Base-by-base conservation (phyloP, 441 rosid species). In the Raphanus hybrid region DNA sequence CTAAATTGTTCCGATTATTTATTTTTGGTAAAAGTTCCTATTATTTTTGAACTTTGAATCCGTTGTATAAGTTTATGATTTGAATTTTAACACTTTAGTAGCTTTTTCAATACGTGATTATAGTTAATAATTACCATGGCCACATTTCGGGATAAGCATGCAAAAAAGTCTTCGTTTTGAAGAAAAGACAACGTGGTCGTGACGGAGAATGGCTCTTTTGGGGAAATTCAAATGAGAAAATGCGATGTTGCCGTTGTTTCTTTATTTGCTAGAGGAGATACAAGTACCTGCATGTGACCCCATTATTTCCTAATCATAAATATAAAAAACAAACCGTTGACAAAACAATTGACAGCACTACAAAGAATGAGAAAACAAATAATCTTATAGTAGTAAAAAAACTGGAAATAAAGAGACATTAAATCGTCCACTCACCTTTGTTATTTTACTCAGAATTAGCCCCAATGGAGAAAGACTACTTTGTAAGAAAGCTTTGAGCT, bases 271-370 rank as follows among this genome's bases (percentile, higher is more conserved):
- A 69, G 18, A 64, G 16, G 35, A 4, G 11, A 26, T 64, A 43
- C 69, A 41, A 67, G 70, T 69, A 69, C 73, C 20, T 54, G 63
- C 82, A 78, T 78, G 78, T 78, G 78, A 78, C 70, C 74, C 82
- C 82, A 78, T 78, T 78, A 73, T 78, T 73, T 73, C 6, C 74
- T 73, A 78, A 78, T 78, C 78, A 78, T 78, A 8, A 52, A 59
- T 11, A 41, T 8, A n/a, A 58, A 71, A 73, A 73, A 67, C 67
- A 68, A 73, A 73, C 74, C 78, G 82, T 78, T 78, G 82, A 78
- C 82, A 78, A 61, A 3, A 29, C 34, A 29, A 29, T 29, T 29
- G 34, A 3, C 5, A 29, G 5, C 5, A 29, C 5, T 29, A 29
- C 5, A 29, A 29, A 29, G 26, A 29, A 29, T 29, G 34, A 5